phyloP scores from a whole-genome alignment of 331 rosid genomes.

The Quercus lobata region DNA sequence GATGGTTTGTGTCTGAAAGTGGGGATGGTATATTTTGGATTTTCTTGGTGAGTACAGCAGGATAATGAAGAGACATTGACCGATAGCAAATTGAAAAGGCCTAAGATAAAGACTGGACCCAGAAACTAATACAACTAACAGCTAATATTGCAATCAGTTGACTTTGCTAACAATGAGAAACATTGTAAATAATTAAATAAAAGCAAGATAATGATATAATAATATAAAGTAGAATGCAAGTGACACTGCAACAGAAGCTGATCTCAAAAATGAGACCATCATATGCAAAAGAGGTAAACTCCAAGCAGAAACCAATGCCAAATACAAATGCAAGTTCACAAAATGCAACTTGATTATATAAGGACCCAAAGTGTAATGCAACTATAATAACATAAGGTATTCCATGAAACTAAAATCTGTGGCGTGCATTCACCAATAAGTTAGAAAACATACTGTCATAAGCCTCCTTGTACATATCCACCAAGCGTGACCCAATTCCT shows the following conservation, averaged over 20 bases:
- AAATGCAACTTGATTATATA: not conserved
- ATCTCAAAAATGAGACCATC: not conserved
- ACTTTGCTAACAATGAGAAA: not conserved
- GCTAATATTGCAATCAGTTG: not conserved
- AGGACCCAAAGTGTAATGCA: not conserved
- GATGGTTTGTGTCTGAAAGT: too few species aligned
- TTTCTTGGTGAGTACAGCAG: too few species aligned
- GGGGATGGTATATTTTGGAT: too few species aligned
- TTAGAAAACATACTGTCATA: slow-evolving; percentile 70
- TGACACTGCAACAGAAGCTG: not conserved
- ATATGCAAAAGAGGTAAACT: not conserved
- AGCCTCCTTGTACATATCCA: slow-evolving; percentile 95
- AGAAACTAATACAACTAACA: not conserved
- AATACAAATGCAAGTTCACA: not conserved
- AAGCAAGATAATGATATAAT: not conserved
- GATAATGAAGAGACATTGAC: too few species aligned
- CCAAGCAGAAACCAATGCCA: not conserved
- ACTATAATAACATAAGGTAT: not conserved
- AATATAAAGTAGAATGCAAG: not conserved
- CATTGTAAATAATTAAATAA: not conserved
- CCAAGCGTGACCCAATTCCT: slow-evolving; percentile 94
- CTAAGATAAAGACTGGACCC: not conserved
- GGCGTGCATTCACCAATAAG: not conserved
- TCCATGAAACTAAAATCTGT: not conserved
- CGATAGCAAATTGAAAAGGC: too few species aligned